Conservation (phyloP, 1,284 basidiomycete species). For the Rhodotorula sp. region DNA sequence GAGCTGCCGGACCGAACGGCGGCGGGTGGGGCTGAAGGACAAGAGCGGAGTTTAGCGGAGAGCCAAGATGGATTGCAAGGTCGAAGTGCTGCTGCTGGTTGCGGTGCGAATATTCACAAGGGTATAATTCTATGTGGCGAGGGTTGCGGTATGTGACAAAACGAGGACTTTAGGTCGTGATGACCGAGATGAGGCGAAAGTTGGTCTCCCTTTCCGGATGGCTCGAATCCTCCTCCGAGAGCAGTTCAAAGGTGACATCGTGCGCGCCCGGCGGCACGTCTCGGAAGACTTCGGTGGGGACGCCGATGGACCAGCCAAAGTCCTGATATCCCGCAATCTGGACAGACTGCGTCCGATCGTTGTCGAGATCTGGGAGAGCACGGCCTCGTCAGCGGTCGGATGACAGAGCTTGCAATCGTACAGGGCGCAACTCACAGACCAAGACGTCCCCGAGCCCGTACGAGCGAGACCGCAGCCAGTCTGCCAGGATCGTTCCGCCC, state of each 20-base stretch:
- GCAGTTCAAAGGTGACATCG: slow-evolving; percentile 35
- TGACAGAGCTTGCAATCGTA: neutral
- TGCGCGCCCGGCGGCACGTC: slow-evolving; percentile 28
- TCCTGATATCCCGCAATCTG: slow-evolving; percentile 31
- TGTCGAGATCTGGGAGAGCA: slow-evolving; percentile 23
- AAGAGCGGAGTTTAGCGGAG: too few species aligned
- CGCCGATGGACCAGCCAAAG: slow-evolving; percentile 41
- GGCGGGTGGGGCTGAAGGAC: neutral
- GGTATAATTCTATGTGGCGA: neutral
- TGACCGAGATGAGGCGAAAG: slow-evolving; percentile 39
- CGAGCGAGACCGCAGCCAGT: slow-evolving; percentile 36
- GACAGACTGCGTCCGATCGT: slow-evolving; percentile 10
- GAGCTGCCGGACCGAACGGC: neutral
- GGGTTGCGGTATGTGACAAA: neutral
- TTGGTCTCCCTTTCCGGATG: slow-evolving; percentile 26
- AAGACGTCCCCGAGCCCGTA: slow-evolving; percentile 38
- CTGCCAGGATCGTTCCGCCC: slow-evolving; percentile 31
- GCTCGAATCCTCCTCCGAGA: slow-evolving; percentile 14
- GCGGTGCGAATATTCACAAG: neutral
- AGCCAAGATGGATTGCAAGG: too few species aligned
- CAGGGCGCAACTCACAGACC: slow-evolving; percentile 20
- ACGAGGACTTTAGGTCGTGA: slow-evolving; percentile 7
- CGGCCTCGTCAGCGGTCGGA: too few species aligned
- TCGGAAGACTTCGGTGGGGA: slow-evolving; percentile 36
- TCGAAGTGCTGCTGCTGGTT: too few species aligned